A percentile compares a stretch with the other conserved stretches of the same genome.
These are phyloP conservation scores for Isoetes taiwanensis DNA, from an alignment of 75 land plant species.

Conservation along the genomic window DNA sequence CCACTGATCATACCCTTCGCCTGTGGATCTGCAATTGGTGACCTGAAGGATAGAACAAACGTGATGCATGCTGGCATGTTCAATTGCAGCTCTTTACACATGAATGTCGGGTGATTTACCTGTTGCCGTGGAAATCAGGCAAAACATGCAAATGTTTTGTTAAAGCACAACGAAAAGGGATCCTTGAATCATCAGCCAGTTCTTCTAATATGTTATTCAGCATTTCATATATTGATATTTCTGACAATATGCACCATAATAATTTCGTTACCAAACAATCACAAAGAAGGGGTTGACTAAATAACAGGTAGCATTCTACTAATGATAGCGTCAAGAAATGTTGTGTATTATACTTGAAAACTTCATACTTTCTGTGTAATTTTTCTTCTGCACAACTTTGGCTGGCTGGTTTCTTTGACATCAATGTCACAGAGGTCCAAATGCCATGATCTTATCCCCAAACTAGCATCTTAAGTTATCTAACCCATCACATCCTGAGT, in stretches of 20 bases:
- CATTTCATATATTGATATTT: constrained; percentile 54
- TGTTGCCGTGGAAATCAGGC: constrained; percentile 95
- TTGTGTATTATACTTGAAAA: no score
- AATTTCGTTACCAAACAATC: not conserved
- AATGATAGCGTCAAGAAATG: no score
- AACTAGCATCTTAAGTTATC: no score
- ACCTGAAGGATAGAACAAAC: constrained; percentile 28
- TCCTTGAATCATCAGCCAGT: constrained; percentile 35
- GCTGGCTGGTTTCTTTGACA: no score
- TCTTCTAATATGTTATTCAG: constrained; percentile 57
- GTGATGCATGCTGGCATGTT: not conserved
- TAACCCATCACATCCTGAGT: no score
- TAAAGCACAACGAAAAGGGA: constrained; percentile 65
- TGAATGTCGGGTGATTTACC: constrained; percentile 26
- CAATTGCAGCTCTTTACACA: not conserved
- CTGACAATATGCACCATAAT: constrained; percentile 20
- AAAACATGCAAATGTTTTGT: constrained; percentile 72
- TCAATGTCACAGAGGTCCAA: no score
- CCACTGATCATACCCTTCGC: constrained; percentile 78
- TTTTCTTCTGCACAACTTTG: no score
- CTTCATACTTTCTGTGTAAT: no score
- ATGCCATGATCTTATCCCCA: no score
- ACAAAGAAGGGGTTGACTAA: no score
- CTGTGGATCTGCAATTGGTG: constrained; percentile 85
- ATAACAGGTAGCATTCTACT: no score